Conservation (phyloP, 129 eudicot genomes). For the sunflower (Helianthus annuus) region HanXRQr2.0-SUNRISE NC_035445.2:44510237-44510736, state of each 20-base stretch:
- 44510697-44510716: slow-evolving; percentile 13
- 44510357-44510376: background rate
- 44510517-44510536: slow-evolving; percentile 2
- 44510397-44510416: slow-evolving; percentile 13
- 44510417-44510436: slow-evolving; percentile 17
- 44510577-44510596: background rate
- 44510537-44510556: background rate
- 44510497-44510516: slow-evolving; percentile 18
- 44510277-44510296: background rate
- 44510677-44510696: slow-evolving; percentile 26
- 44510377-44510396: background rate
- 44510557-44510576: slow-evolving; percentile 13
- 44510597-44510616: slow-evolving; percentile 12
- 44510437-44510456: slow-evolving; percentile 1
- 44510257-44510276: background rate
- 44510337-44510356: background rate
- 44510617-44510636: slow-evolving; percentile 30
- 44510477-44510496: background rate
- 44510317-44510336: slow-evolving; percentile 12
- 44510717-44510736: background rate
- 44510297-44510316: background rate
- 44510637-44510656: slow-evolving; percentile 38
- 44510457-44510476: slow-evolving; percentile 4
- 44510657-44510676: slow-evolving; percentile 25
- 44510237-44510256: background rate